Conservation (phyloP, 345 rosid genomes). For the Pistacia vera region DNA sequence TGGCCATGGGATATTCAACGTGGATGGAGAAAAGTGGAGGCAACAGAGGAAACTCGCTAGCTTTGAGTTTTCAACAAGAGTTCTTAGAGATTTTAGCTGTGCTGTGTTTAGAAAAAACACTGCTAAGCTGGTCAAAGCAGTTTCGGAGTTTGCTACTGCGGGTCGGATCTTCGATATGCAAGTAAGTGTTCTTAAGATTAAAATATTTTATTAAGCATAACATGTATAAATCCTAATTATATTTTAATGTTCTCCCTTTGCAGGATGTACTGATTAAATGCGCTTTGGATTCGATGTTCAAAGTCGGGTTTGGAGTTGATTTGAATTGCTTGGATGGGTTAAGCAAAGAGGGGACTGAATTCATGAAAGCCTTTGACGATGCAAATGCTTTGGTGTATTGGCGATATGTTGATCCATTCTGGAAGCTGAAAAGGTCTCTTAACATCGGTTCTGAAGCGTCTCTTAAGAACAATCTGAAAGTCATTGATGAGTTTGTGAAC, state of each 20-base stretch:
- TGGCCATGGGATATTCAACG: slow-evolving; percentile 77
- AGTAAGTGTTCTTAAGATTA: slow-evolving; percentile 31
- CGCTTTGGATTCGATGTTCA: slow-evolving; percentile 71
- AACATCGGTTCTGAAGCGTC: slow-evolving; percentile 59
- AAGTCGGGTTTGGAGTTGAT: slow-evolving; percentile 83
- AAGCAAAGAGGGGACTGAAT: slow-evolving; percentile 40
- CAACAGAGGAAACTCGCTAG: slow-evolving; percentile 85
- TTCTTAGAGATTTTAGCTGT: slow-evolving; percentile 74
- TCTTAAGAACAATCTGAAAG: slow-evolving; percentile 47
- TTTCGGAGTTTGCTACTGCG: slow-evolving; percentile 32
- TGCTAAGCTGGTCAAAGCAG: slow-evolving; percentile 39
- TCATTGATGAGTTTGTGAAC: slow-evolving; percentile 52
- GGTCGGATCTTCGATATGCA: slow-evolving; percentile 60
- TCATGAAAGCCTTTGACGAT: slow-evolving; percentile 80
- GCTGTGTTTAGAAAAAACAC: slow-evolving; percentile 63
- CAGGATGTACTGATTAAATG: slow-evolving; percentile 72
- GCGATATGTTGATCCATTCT: slow-evolving; percentile 64
- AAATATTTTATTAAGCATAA: too few species aligned
- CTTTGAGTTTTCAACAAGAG: slow-evolving; percentile 71
- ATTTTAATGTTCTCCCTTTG: not conserved
- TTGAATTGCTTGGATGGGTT: slow-evolving; percentile 62
- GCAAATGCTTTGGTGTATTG: slow-evolving; percentile 48
- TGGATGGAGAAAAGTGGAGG: slow-evolving; percentile 79
- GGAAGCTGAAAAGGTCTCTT: slow-evolving; percentile 64
- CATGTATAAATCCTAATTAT: too few species aligned